Conservation (phyloP, 331 rosid species). For the Malus hybrid region DNA sequence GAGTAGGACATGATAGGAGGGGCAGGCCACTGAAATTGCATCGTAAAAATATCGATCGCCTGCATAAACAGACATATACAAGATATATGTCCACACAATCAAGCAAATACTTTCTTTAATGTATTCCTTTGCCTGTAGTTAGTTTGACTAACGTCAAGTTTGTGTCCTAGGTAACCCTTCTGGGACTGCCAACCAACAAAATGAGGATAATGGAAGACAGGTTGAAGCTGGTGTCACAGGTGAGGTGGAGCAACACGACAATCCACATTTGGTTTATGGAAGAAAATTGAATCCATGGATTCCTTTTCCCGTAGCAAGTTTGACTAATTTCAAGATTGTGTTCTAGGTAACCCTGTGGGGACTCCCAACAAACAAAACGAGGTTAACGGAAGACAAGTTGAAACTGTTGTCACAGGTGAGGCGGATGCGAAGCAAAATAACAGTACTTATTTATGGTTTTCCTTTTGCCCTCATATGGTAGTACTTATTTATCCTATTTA, state of each 20-base stretch:
- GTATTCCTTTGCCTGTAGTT: background rate
- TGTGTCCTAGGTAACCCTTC: background rate
- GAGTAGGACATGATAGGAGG: background rate
- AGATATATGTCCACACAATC: background rate
- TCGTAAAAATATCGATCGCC: background rate
- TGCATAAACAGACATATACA: background rate
- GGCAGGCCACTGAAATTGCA: background rate
- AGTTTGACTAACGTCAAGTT: background rate
- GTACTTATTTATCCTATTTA: background rate
- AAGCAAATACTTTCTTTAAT: background rate
- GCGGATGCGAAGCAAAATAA: background rate
- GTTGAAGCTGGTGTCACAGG: background rate
- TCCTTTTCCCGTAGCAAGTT: background rate
- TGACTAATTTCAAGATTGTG: background rate
- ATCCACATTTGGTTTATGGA: background rate
- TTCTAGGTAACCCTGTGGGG: background rate
- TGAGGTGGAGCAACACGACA: background rate
- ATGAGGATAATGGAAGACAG: background rate
- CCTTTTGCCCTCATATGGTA: background rate
- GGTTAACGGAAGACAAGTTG: background rate
- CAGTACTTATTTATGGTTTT: background rate
- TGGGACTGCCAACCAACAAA: background rate
- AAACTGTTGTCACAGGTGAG: background rate
- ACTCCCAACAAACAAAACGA: background rate
- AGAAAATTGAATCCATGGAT: conserved; percentile 11